A percentile compares a stretch with the other conserved stretches of the same genome.
These are phyloP conservation scores for Penicillium maclennaniae DNA, from an alignment of 495 filamentous ascomycete genomes.

Conservation along the genomic window DNA sequence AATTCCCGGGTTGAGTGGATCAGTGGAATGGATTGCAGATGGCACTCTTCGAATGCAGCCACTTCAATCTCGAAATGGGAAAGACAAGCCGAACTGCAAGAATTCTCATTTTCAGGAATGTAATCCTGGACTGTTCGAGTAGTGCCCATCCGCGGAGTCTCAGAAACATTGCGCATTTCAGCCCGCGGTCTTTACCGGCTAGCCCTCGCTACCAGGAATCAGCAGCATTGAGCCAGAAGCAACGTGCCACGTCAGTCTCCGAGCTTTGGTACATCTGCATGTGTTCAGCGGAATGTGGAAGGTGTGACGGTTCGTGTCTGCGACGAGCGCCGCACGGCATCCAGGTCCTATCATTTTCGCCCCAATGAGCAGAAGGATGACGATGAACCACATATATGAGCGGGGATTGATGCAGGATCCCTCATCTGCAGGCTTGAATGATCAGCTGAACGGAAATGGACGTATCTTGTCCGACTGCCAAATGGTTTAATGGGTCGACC, in stretches of 20 bases:
- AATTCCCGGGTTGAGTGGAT: slow-evolving; percentile 5
- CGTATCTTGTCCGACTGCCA: slow-evolving; percentile 17
- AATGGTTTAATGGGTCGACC: slow-evolving; percentile 7
- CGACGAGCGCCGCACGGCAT: slow-evolving; percentile 33
- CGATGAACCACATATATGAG: slow-evolving; percentile 43
- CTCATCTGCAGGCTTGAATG: slow-evolving; percentile 42
- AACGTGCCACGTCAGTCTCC: slow-evolving; percentile 48
- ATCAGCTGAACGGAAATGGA: slow-evolving; percentile 47
- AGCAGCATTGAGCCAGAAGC: slow-evolving; percentile 33
- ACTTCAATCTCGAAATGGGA: slow-evolving; percentile 10
- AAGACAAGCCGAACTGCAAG: slow-evolving; percentile 9
- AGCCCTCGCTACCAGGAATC: slow-evolving; percentile 29
- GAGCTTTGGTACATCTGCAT: slow-evolving; percentile 47
- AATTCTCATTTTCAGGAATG: slow-evolving; percentile 12
- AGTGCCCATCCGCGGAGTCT: slow-evolving; percentile 9
- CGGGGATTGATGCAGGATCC: slow-evolving; percentile 43
- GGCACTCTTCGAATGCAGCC: slow-evolving; percentile 8
- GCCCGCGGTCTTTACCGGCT: slow-evolving; percentile 25
- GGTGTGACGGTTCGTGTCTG: slow-evolving; percentile 41
- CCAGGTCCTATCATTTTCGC: slow-evolving; percentile 38
- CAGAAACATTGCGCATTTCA: slow-evolving; percentile 22
- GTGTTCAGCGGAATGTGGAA: slow-evolving; percentile 39
- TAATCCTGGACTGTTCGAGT: slow-evolving; percentile 8
- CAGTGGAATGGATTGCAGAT: slow-evolving; percentile 7
- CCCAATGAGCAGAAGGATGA: slow-evolving; percentile 27